A percentile compares a stretch with the other conserved stretches of the same genome.
These are phyloP conservation scores for Didymella pomorum DNA, from an alignment of 2,329 filamentous ascomycete species.

Conservation along the genomic window DNA sequence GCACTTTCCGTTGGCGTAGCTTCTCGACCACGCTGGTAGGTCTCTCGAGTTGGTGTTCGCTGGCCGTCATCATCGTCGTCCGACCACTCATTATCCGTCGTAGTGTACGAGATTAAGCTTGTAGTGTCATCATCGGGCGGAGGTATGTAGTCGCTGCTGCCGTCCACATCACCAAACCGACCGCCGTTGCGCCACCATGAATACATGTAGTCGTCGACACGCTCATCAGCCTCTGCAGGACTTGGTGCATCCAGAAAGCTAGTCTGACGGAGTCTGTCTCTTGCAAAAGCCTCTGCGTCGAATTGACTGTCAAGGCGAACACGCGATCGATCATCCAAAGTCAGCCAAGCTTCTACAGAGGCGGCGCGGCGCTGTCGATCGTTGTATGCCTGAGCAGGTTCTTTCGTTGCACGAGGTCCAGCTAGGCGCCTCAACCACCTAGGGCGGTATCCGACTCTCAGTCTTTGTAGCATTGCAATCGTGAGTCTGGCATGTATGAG, in stretches of 20 bases:
- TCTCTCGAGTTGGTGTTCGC: constrained; percentile 76
- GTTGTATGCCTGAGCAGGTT: constrained; percentile 14
- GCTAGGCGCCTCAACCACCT: constrained; percentile 68
- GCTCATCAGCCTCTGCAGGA: constrained; percentile 62
- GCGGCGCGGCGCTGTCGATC: constrained; percentile 16
- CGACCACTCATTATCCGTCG: constrained; percentile 53
- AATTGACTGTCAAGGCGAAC: constrained; percentile 52
- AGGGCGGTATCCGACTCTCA: constrained; percentile 70
- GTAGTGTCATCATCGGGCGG: constrained; percentile 73
- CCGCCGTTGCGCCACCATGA: constrained; percentile 84
- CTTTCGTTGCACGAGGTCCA: constrained; percentile 47
- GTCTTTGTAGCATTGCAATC: constrained; percentile 61
- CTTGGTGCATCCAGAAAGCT: constrained; percentile 38
- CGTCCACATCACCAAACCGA: constrained; percentile 84
- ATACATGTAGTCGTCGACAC: constrained; percentile 78
- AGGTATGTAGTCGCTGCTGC: constrained; percentile 79
- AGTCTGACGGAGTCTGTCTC: constrained; percentile 63
- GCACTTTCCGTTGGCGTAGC: constrained; percentile 60
- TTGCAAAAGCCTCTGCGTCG: constrained; percentile 83
- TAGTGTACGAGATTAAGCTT: constrained; percentile 76
- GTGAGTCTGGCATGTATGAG: constrained; percentile 65
- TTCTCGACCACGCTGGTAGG: constrained; percentile 60
- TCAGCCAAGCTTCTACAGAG: constrained; percentile 34
- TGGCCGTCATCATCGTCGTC: constrained; percentile 57
- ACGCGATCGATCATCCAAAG: constrained; percentile 35